A percentile compares a stretch with the other conserved stretches of the same genome.
These are phyloP conservation scores for Rheum nobile DNA, from an alignment of 148 eudicot species.

Conservation along the genomic window DNA sequence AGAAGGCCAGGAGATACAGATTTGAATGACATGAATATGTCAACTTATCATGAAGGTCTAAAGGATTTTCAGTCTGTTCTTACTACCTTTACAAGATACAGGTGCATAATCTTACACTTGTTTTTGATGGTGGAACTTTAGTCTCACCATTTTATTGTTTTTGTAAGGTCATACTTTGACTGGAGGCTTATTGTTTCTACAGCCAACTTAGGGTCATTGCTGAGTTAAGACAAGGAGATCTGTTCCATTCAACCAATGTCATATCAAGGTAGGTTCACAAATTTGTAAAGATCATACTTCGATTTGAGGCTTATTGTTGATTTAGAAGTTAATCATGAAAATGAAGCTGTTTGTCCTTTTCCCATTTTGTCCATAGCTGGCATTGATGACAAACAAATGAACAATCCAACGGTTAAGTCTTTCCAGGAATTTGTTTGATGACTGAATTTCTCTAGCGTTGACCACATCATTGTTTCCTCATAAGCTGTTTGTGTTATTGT, in stretches of 20 bases:
- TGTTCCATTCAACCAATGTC: slow-evolving; percentile 70
- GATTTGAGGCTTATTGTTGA: background rate
- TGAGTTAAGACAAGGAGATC: slow-evolving; percentile 72
- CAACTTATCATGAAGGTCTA: slow-evolving; percentile 52
- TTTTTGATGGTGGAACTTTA: background rate
- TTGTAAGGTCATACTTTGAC: background rate
- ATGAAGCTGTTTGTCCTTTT: background rate
- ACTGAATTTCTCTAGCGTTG: background rate
- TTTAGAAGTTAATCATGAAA: background rate
- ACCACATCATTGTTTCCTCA: background rate
- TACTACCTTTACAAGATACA: slow-evolving; percentile 63
- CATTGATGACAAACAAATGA: background rate
- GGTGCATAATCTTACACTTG: slow-evolving; percentile 24
- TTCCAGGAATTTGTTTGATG: background rate
- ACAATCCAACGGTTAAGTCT: background rate
- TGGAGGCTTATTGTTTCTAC: background rate
- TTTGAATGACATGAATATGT: slow-evolving; percentile 21
- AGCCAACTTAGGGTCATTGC: slow-evolving; percentile 74
- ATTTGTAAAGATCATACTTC: background rate
- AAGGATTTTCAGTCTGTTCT: slow-evolving; percentile 75
- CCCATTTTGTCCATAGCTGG: background rate
- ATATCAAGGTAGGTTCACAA: slow-evolving; percentile 54
- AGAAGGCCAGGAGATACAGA: slow-evolving; percentile 21
- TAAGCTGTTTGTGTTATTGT: background rate
- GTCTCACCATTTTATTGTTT: background rate